Conservation (phyloP, 2,329 filamentous ascomycete genomes). For the Parafenestella ontariensis region DNA sequence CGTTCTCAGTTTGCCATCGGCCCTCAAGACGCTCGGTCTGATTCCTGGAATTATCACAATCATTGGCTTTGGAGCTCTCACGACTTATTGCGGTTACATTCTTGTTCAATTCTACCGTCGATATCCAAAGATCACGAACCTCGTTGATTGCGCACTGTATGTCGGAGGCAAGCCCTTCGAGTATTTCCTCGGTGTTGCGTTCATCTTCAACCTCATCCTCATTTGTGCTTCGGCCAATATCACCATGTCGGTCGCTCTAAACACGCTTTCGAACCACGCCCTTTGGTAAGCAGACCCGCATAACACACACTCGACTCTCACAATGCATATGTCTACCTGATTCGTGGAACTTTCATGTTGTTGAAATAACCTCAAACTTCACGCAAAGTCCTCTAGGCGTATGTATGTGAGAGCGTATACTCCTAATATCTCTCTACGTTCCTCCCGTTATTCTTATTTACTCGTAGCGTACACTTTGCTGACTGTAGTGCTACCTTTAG, state of each 20-base stretch:
- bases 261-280: constrained; percentile 66
- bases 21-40: constrained; percentile 36
- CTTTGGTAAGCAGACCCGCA: constrained; percentile 52
- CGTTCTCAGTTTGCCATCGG: constrained; percentile 36
- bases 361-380: too few relatives aligned
- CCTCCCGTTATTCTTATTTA: too few relatives aligned
- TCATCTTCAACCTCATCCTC: constrained; percentile 36
- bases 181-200: constrained; percentile 31
- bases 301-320: background rate
- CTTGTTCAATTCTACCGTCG: constrained; percentile 34
- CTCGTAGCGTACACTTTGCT: background rate
- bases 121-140: constrained; percentile 39
- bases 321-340: background rate
- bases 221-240: constrained; percentile 40
- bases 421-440: too few relatives aligned
- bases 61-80: constrained; percentile 33
- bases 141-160: constrained; percentile 38
- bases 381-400: too few relatives aligned
- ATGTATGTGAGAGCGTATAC: too few relatives aligned
- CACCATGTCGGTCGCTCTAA: constrained; percentile 65
- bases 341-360: too few relatives aligned
- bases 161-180: constrained; percentile 38
- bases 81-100: constrained; percentile 38
- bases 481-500: background rate
- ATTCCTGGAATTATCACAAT: constrained; percentile 42